phyloP scores from a whole-genome alignment of 345 rosid genomes.

The Citrus mangshanensis region DNA sequence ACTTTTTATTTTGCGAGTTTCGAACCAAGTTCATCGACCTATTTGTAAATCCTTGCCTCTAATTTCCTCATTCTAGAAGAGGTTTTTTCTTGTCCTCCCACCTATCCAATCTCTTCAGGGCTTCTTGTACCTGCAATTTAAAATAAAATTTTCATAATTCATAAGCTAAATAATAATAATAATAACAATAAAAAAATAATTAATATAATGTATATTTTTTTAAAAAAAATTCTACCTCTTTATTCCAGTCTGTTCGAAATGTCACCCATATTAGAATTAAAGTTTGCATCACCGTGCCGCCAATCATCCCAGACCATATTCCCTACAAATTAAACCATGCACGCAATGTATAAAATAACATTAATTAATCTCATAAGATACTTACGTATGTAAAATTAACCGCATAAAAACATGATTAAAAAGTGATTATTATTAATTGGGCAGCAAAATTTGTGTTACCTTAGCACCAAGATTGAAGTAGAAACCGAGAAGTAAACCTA shows the following conservation, averaged over 20 bases:
- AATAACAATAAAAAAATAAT: background rate
- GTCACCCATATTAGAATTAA: conserved; percentile 59
- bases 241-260: conserved; percentile 57
- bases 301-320: conserved; percentile 70
- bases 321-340: conserved; percentile 34
- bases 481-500: conserved; percentile 61
- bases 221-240: conserved; percentile 31
- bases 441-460: conserved; percentile 27
- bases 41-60: no score
- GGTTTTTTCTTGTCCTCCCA: conserved; percentile 29
- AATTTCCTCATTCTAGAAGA: background rate
- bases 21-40: background rate
- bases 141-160: background rate
- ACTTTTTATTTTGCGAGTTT: background rate
- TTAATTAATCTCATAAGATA: background rate
- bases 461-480: conserved; percentile 60
- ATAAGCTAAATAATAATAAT: background rate
- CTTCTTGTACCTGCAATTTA: conserved; percentile 36
- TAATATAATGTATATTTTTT: no score
- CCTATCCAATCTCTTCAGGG: conserved; percentile 26
- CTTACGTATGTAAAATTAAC: background rate
- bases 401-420: background rate
- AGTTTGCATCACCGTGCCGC: conserved; percentile 62
- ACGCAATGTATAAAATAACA: background rate
- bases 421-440: background rate